These are phyloP conservation scores for Nasturtium officinale DNA, from an alignment of 345 rosid species.

Conservation along the genomic window DNA sequence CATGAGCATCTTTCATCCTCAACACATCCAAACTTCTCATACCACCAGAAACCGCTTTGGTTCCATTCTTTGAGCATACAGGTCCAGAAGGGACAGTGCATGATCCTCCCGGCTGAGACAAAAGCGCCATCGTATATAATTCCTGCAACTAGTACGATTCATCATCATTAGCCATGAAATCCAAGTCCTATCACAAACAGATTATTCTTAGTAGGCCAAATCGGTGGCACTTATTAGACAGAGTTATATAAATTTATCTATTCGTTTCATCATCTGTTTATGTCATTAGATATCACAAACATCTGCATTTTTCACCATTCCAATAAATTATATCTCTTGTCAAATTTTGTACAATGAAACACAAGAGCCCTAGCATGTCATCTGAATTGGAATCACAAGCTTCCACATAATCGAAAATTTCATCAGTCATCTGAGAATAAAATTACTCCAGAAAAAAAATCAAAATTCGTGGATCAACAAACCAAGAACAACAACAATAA, in stretches of 20 bases:
- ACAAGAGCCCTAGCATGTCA: background rate
- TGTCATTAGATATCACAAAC: background rate
- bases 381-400: background rate
- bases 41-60: constrained; percentile 36
- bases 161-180: constrained; percentile 9
- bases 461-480: background rate
- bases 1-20: constrained; percentile 45
- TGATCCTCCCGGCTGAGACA: constrained; percentile 56
- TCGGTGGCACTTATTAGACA: background rate
- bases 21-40: constrained; percentile 42
- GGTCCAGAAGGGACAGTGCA: constrained; percentile 46
- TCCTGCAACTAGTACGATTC: constrained; percentile 32
- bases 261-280: background rate
- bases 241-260: background rate
- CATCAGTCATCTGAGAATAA: background rate
- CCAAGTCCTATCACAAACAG: background rate
- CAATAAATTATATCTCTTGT: background rate
- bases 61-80: constrained; percentile 40
- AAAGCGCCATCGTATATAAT: constrained; percentile 55
- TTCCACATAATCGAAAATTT: background rate
- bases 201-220: background rate
- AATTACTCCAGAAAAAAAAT: background rate
- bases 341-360: background rate
- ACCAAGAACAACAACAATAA: background rate
- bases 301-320: background rate